Evolutionary conservation across 1,284 basidiomycete genomes (phyloP).

Genomic region (Ceratobasidium sp.): DNA sequence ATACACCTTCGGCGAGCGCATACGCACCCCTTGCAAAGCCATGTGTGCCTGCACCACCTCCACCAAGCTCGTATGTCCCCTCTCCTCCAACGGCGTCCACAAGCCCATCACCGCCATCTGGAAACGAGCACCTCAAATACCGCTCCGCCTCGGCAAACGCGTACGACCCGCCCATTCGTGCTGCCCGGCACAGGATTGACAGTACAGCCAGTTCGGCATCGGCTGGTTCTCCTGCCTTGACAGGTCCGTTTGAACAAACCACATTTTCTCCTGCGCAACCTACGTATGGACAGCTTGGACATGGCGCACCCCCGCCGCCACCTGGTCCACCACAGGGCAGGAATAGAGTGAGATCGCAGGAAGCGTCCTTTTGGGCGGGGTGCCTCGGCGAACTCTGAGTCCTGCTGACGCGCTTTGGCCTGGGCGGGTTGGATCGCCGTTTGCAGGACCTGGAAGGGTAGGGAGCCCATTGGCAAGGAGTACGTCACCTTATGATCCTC

Average conservation of each 20-base stretch:
- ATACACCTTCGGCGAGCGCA: conserved; percentile 47
- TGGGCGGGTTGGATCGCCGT: conserved; percentile 29
- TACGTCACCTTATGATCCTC: conserved; percentile 33
- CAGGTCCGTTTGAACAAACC: conserved; percentile 28
- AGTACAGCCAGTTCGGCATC: conserved; percentile 33
- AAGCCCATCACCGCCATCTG: conserved; percentile 51
- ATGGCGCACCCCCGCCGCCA: conserved; percentile 8
- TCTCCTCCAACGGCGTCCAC: conserved; percentile 54
- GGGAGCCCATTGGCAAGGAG: conserved; percentile 20
- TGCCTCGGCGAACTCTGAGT: conserved; percentile 11
- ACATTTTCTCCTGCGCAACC: conserved; percentile 22
- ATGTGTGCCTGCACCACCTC: conserved; percentile 14
- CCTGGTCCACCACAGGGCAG: conserved; percentile 4
- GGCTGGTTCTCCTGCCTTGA: conserved; percentile 18
- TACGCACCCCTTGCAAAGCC: conserved; percentile 38
- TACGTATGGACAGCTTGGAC: conserved; percentile 22
- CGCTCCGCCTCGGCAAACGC: conserved; percentile 77
- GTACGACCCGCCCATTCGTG: conserved; percentile 79
- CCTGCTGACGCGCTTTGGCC: conserved; percentile 33
- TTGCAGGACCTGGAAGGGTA: conserved; percentile 21
- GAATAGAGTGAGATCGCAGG: conserved; percentile 7
- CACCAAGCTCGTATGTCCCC: conserved; percentile 48
- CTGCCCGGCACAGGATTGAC: conserved; percentile 37
- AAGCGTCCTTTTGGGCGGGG: conserved; percentile 12
- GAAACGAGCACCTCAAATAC: conserved; percentile 53